Evolutionary conservation across 345 rosid genomes (phyloP).

Genomic region (Stellera chamaejasme): DNA sequence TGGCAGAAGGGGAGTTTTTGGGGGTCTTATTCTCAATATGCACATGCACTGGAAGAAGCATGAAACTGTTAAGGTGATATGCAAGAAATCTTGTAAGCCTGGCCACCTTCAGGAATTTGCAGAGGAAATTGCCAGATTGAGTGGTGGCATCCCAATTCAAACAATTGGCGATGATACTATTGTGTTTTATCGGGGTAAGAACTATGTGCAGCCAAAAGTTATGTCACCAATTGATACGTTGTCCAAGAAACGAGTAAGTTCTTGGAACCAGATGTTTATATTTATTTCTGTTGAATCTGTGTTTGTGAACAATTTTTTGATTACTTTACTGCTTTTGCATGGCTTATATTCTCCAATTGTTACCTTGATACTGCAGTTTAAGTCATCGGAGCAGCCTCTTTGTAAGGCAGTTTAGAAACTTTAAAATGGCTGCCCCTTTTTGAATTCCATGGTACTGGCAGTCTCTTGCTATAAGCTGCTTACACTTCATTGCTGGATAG

Average conservation of each 20-base stretch:
- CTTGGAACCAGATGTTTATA: background rate
- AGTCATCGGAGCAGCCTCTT: too few species aligned
- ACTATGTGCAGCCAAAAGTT: constrained; percentile 80
- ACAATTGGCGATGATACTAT: constrained; percentile 67
- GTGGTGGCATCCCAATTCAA: constrained; percentile 84
- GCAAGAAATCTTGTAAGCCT: constrained; percentile 78
- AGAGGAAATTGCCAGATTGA: constrained; percentile 69
- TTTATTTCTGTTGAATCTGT: background rate
- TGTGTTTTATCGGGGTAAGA: constrained; percentile 73
- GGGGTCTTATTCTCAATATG: constrained; percentile 93
- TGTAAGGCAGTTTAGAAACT: too few species aligned
- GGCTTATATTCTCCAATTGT: background rate
- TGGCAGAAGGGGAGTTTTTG: constrained; percentile 88
- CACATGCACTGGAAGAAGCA: constrained; percentile 94
- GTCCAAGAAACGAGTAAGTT: constrained; percentile 66
- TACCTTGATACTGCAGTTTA: background rate
- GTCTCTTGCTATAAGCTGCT: too few species aligned
- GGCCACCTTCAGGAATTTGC: constrained; percentile 61
- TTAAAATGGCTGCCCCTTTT: too few species aligned
- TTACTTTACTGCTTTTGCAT: too few species aligned
- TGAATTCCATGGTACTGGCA: too few species aligned
- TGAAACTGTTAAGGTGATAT: constrained; percentile 89
- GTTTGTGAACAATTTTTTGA: background rate
- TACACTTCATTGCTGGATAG: too few species aligned
- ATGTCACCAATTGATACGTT: constrained; percentile 89